These are phyloP conservation scores for Viola odorata DNA, from an alignment of 345 rosid genomes.

Conservation along the genomic window DNA sequence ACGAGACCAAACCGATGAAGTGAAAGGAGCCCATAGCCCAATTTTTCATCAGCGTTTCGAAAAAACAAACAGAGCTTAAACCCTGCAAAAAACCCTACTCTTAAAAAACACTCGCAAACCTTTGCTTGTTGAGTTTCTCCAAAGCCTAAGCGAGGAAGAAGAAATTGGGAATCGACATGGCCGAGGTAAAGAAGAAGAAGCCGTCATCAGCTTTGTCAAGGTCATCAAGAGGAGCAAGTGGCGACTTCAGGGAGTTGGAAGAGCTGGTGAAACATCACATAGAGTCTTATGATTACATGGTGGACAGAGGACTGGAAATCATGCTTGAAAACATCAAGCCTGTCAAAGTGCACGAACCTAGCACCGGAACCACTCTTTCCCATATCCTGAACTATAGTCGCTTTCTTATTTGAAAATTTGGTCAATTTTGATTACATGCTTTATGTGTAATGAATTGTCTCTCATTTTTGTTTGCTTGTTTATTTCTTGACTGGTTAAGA, in stretches of 20 bases:
- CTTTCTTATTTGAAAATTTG: no score
- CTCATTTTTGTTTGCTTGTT: no score
- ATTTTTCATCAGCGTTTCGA: no score
- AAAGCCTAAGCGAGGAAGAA: background rate
- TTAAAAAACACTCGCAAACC: no score
- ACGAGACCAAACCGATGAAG: no score
- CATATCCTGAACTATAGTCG: conserved; percentile 51
- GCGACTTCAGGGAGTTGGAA: conserved; percentile 44
- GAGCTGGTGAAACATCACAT: conserved; percentile 77
- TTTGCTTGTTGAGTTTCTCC: no score
- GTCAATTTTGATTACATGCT: no score
- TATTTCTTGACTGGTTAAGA: conserved; percentile 40
- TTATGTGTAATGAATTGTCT: no score
- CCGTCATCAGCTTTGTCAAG: background rate
- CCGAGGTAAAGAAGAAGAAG: background rate
- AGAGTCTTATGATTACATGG: conserved; percentile 80
- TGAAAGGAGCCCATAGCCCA: no score
- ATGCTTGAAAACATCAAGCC: conserved; percentile 64
- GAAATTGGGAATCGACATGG: background rate
- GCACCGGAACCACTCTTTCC: conserved; percentile 38
- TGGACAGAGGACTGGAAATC: conserved; percentile 60
- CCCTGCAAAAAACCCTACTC: no score
- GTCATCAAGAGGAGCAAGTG: background rate
- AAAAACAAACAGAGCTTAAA: no score
- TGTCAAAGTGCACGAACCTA: conserved; percentile 40